Evolutionary conservation across 805 yeast species (phyloP), one percentile per base, ranked within the genome.

Genomic region (Wickerhamomyces tratensis): DNA sequence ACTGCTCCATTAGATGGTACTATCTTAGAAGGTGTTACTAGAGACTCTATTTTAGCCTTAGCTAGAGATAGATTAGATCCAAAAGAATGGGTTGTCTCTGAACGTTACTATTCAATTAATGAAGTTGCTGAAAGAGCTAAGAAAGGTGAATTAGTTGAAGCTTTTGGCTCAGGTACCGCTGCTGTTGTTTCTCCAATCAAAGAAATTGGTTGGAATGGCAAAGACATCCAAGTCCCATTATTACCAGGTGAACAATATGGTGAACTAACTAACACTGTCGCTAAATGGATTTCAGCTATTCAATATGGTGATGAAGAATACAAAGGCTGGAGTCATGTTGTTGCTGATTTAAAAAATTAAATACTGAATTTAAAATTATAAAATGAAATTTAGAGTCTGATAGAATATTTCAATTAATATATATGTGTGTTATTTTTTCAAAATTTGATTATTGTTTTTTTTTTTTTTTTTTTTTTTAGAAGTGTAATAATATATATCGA

Each of bases 1-100:
- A 91, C 98, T 48, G 95, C 96, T 49, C 98, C 98, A 47, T 72
- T 93, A 52, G 98, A 93, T 58, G 98, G 98, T 52, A 91, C 96
- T 48, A 91, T 91, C 57, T 77, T 91, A 57, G 96, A 86, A 63
- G 98, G 98, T 71, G 94, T 91, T 56, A 88, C 96, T 40, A 81
- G 98, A 69, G 95, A 85, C 61, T 87, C 97, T 12, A 73, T 91
- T 45, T 70, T 91, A 52, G 67, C 72, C 36, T 72, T 91, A 48
- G 85, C 93, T 41, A 82, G 85, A 64, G 82, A 77, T 53, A 82
- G 79, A 57, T 76, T 91, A 50, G 77, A 79, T 52, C 69, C 81
- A 43, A 67, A 72, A 37, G 89, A 86, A 62, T 91, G 97, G 97
- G 75, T 64, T 29, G 67, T 91, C 47, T 74, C 68, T 56, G 98